phyloP scores from a whole-genome alignment of 495 filamentous ascomycete species.

The Aspergillus heteromorphus region DNA sequence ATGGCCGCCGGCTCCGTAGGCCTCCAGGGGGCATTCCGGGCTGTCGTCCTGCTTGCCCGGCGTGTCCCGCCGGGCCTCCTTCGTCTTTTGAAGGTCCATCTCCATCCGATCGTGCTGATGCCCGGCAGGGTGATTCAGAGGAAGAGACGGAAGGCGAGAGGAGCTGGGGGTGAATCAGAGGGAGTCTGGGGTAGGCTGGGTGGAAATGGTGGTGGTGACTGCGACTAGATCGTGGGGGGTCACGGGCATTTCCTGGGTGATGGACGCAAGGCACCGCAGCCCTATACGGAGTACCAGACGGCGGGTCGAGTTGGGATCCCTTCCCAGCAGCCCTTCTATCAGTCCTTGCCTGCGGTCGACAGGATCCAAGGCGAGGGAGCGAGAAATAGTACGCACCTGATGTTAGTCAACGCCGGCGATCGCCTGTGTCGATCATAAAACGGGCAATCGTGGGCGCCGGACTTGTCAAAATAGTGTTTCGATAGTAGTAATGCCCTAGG shows the following conservation, averaged over 20 bases:
- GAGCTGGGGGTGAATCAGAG: background rate
- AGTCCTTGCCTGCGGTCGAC: constrained; percentile 19
- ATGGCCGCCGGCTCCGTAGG: constrained; percentile 31
- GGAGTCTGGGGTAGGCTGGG: background rate
- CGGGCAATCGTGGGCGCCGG: constrained; percentile 4
- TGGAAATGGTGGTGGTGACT: background rate
- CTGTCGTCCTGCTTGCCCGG: constrained; percentile 36
- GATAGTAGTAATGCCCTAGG: constrained; percentile 7
- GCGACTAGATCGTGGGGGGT: constrained; percentile 15
- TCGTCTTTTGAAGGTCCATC: constrained; percentile 46
- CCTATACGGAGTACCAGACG: constrained; percentile 9
- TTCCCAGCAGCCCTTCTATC: constrained; percentile 16
- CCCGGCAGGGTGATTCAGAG: background rate
- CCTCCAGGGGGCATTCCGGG: constrained; percentile 35
- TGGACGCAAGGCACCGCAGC: constrained; percentile 21
- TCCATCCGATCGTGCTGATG: constrained; percentile 12
- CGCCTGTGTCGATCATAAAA: constrained; percentile 17
- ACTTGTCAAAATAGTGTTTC: constrained; percentile 8
- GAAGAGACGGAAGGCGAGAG: background rate
- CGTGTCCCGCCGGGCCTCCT: constrained; percentile 34
- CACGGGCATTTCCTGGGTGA: constrained; percentile 20
- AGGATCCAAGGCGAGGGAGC: constrained; percentile 11
- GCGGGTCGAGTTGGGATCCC: constrained; percentile 10
- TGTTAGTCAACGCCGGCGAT: constrained; percentile 13
- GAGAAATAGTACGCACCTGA: constrained; percentile 19